Evolutionary conservation across 805 yeast genomes (phyloP).

Genomic region (Schwanniomyces yamadae): DNA sequence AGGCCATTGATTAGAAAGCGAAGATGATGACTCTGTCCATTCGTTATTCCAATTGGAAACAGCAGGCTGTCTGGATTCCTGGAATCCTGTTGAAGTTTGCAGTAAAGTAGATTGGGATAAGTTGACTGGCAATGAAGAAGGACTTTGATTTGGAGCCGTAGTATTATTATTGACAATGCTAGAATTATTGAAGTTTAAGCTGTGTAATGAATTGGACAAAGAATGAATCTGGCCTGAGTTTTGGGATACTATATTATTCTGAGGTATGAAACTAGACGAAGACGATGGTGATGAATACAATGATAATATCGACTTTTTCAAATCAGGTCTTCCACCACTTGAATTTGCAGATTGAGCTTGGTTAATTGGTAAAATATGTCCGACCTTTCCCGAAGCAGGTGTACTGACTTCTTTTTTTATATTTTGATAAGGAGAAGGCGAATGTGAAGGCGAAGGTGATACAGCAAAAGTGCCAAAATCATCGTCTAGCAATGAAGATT

Average conservation of each 20-base stretch:
- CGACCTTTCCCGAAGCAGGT: slow-evolving; percentile 10
- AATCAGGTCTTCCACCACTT: slow-evolving; percentile 67
- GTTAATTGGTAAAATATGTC: background rate
- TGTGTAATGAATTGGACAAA: slow-evolving; percentile 23
- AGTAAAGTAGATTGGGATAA: background rate
- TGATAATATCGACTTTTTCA: slow-evolving; percentile 88
- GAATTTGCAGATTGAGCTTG: slow-evolving; percentile 26
- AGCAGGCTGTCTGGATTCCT: slow-evolving; percentile 6
- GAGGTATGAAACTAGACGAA: slow-evolving; percentile 38
- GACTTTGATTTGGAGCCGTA: background rate
- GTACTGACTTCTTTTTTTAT: too few relatives aligned
- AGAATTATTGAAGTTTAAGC: slow-evolving; percentile 17
- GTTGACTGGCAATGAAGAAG: slow-evolving; percentile 1
- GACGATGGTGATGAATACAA: slow-evolving; percentile 66
- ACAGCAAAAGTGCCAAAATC: slow-evolving; percentile 43
- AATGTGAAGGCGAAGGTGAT: slow-evolving; percentile 19
- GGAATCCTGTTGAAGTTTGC: slow-evolving; percentile 4
- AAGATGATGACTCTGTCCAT: slow-evolving; percentile 30
- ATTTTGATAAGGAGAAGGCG: background rate
- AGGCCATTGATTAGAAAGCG: slow-evolving; percentile 7
- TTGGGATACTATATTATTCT: slow-evolving; percentile 2
- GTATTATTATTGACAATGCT: background rate
- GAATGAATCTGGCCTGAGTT: slow-evolving; percentile 9
- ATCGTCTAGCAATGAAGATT: slow-evolving; percentile 32
- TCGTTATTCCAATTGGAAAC: slow-evolving; percentile 27